Conservation (phyloP, 2,329 filamentous ascomycete genomes). For the Tolypocladium guangdongense region DNA sequence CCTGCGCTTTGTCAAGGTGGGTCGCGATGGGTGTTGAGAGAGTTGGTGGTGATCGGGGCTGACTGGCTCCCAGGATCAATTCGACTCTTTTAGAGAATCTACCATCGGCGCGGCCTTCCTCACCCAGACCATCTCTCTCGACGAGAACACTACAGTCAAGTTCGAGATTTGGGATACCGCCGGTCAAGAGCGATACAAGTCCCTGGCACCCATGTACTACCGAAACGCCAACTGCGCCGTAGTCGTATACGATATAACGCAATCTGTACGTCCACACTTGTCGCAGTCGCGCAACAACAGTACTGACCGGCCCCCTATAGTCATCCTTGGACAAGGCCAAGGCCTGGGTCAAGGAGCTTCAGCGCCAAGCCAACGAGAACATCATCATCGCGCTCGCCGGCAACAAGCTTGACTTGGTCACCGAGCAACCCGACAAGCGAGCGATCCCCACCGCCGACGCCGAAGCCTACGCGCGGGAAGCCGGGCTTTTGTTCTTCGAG, state of each 20-base stretch:
- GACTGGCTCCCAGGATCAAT: constrained; percentile 66
- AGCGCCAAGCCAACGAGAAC: constrained; percentile 98
- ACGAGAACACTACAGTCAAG: constrained; percentile 97
- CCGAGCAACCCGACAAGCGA: constrained; percentile 89
- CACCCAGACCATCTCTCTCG: constrained; percentile 96
- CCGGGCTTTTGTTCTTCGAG: constrained; percentile 93
- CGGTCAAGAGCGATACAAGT: constrained; percentile 98
- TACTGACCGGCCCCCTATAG: constrained; percentile 33
- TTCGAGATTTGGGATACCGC: constrained; percentile 99
- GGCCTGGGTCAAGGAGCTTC: constrained; percentile 97
- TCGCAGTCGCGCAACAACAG: not conserved
- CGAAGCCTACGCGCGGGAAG: constrained; percentile 89
- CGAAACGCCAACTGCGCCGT: constrained; percentile 98
- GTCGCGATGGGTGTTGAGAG: constrained; percentile 10
- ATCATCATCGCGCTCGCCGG: constrained; percentile 97
- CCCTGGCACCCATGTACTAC: constrained; percentile 98
- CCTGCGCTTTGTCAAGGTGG: constrained; percentile 92
- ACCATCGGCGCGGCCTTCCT: constrained; percentile 98
- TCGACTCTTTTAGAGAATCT: constrained; percentile 92
- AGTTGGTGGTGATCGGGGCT: constrained; percentile 1
- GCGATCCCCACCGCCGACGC: constrained; percentile 83
- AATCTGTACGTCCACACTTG: constrained; percentile 61
- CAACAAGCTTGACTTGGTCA: constrained; percentile 95
- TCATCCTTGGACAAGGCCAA: constrained; percentile 97
- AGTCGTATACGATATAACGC: constrained; percentile 98